Percentiles rank a stretch among this genome's conserved stretches.
Evolutionary conservation across 768 basidiomycete species (phyloP).

Genomic region (Auricularia sp.): DNA sequence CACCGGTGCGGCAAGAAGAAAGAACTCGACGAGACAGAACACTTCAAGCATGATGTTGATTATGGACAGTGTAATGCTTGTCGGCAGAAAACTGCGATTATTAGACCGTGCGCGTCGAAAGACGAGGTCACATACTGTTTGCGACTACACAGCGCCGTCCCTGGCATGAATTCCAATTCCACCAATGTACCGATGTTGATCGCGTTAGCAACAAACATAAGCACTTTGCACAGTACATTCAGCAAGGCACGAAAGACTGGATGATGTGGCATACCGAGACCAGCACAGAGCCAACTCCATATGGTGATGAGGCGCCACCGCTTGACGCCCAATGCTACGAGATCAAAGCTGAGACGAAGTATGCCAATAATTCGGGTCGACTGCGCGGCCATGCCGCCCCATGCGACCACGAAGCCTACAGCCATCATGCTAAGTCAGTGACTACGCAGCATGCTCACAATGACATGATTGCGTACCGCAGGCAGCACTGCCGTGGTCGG

Average conservation of each 20-base stretch:
- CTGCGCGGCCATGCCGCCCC: constrained; percentile 34
- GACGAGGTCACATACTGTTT: constrained; percentile 10
- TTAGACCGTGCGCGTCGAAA: too few species aligned
- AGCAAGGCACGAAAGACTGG: not conserved
- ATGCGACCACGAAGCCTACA: constrained; percentile 36
- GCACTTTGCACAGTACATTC: constrained; percentile 16
- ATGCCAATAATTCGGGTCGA: constrained; percentile 32
- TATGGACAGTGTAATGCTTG: constrained; percentile 27
- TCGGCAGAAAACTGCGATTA: constrained; percentile 28
- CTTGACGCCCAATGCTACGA: constrained; percentile 22
- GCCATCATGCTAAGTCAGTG: not conserved
- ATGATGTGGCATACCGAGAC: constrained; percentile 24
- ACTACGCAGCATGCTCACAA: not conserved
- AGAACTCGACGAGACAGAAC: constrained; percentile 25
- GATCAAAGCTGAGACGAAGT: constrained; percentile 26
- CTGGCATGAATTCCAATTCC: constrained; percentile 22
- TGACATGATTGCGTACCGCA: not conserved
- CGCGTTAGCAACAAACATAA: constrained; percentile 33
- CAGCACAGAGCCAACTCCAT: constrained; percentile 23
- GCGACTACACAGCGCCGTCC: constrained; percentile 18
- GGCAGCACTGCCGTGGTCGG: not conserved
- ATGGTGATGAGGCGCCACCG: constrained; percentile 25
- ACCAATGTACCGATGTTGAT: constrained; percentile 26
- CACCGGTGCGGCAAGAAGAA: constrained; percentile 18
- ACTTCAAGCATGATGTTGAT: constrained; percentile 29